These are phyloP conservation scores for Ascochyta koolunga DNA, from an alignment of 2,329 filamentous ascomycete genomes.

Conservation along the genomic window DNA sequence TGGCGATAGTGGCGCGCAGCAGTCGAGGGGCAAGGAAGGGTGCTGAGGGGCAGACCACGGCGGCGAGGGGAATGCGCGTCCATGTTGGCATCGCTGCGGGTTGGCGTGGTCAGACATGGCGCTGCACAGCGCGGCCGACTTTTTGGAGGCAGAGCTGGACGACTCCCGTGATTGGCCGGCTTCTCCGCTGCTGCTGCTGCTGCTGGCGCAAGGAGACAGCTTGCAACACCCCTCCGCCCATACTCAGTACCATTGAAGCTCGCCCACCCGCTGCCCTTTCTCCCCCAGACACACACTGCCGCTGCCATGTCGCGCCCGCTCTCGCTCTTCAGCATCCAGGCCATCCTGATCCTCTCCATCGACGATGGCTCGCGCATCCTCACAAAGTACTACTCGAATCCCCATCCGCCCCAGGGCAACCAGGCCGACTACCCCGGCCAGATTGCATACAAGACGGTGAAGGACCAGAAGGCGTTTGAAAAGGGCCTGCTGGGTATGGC, in stretches of 20 bases:
- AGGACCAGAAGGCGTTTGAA: conserved; percentile 95
- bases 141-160: conserved; percentile 5
- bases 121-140: neutral
- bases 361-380: conserved; percentile 93
- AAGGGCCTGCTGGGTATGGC: conserved; percentile 74
- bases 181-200: conserved; percentile 29
- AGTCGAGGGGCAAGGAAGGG: conserved; percentile 46
- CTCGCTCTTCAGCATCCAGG: conserved; percentile 61
- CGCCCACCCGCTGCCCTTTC: neutral
- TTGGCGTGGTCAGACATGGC: neutral
- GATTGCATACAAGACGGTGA: conserved; percentile 84
- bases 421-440: conserved; percentile 65
- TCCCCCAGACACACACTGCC: conserved; percentile 36
- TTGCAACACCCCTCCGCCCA: conserved; percentile 27
- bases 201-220: conserved; percentile 36
- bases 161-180: conserved; percentile 34
- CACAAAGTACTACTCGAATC: conserved; percentile 86
- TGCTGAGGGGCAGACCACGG: conserved; percentile 41
- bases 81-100: conserved; percentile 27
- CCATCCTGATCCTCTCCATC: conserved; percentile 62
- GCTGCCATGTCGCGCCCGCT: conserved; percentile 60
- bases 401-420: conserved; percentile 68
- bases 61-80: conserved; percentile 34
- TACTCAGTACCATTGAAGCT: neutral
- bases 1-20: conserved; percentile 24